Base-by-base conservation (phyloP, 345 rosid genomes). In the Melaleuca quinquenervia region DNA sequence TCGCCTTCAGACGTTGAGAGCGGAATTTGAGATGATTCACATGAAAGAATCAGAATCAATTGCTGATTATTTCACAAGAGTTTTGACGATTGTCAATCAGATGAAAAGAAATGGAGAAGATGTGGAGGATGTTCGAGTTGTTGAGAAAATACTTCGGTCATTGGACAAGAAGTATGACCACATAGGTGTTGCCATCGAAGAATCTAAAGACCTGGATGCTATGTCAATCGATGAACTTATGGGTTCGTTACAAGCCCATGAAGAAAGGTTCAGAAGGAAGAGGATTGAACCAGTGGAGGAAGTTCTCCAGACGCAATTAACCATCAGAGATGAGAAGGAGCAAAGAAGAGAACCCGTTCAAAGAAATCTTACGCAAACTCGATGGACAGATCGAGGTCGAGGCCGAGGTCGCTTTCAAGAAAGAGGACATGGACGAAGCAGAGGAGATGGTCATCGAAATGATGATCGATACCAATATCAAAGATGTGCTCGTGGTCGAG, bases 141-240 rank as follows among this genome's bases (percentile, higher is more conserved):
- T 83, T 15, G 83, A 80, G 80, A 89, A 89, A 27, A 80, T 87
- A 13, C 44, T 89, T n/a, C 48, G 83, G 2, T 85, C 83, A 10
- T 62, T 85, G 11, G 27, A 26, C 26, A 16, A 52, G 49, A 85
- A 54, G n/a, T 89, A 55, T 48, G 85, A 85, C 20, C 53, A 52
- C 53, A 54, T 88, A 6, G 84, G 84, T 4, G 62, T 58, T 12
- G 83, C 84, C 5, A 86, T 87, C 60, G 83, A 87, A 50, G 87
- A 89, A 27, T 82, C 82, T n/a, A 87, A 83, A 64, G 86, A 87
- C 52, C 11, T 87, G 13, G 84, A 44, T 1, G 8, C 29, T 11
- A 85, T 54, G 48, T 52, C 56, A 0, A 27, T 83, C 8, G 82
- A 87, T 82, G 14, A 87, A 54, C 84, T 87, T 3, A 12, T 83